Percentiles rank a stretch among this genome's conserved stretches.
Conservation (phyloP, 139 green algal genomes). For the Chara braunii region DNA sequence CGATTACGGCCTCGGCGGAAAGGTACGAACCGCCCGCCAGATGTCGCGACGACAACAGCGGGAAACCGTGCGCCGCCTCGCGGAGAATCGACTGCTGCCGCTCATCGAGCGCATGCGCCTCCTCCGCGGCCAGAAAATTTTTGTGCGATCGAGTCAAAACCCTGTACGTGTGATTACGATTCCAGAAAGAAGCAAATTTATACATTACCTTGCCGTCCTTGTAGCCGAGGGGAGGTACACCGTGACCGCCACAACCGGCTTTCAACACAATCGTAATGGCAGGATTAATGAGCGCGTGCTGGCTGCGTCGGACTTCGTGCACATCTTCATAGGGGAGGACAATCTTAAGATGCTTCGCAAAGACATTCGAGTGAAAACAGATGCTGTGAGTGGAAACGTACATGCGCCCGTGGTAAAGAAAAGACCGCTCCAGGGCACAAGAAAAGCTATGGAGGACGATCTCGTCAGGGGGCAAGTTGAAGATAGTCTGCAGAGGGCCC, state of each 20-base stretch:
- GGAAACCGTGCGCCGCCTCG: too few species aligned
- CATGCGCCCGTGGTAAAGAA: conserved; percentile 43
- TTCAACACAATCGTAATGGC: conserved; percentile 14
- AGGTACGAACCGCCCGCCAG: too few species aligned
- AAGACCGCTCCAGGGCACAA: conserved; percentile 41
- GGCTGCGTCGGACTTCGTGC: conserved; percentile 15
- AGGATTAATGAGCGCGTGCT: conserved; percentile 22
- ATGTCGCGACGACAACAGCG: too few species aligned
- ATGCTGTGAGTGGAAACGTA: conserved; percentile 69
- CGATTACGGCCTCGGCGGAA: background rate
- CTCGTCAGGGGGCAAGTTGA: conserved; percentile 21
- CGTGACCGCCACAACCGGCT: conserved; percentile 4
- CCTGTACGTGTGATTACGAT: background rate
- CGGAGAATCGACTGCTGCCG: background rate
- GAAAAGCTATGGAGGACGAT: conserved; percentile 24
- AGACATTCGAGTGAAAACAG: conserved; percentile 77
- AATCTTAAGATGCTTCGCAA: conserved; percentile 58
- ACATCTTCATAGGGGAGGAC: conserved; percentile 17
- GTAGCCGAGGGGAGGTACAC: conserved; percentile 9
- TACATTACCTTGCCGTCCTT: conserved; percentile 18
- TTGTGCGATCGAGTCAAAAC: too few species aligned
- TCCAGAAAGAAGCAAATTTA: conserved; percentile 38
- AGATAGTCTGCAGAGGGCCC: conserved; percentile 17
- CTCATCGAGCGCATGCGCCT: conserved; percentile 1
- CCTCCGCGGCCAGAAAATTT: background rate